Conservation (phyloP, 768 basidiomycete species). For the Suillus decipiens region DNA sequence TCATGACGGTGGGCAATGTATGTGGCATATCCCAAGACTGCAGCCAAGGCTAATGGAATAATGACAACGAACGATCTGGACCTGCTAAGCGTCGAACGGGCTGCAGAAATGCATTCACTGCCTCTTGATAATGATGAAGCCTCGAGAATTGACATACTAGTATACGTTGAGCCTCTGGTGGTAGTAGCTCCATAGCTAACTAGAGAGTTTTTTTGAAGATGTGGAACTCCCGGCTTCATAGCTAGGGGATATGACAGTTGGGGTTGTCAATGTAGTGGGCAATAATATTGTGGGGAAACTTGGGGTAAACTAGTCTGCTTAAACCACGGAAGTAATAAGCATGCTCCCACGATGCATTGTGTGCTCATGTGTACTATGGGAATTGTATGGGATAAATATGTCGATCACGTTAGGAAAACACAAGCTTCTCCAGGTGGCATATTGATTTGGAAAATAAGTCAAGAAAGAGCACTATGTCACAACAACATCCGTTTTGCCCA, state of each 20-base stretch:
- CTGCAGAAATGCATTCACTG: neutral
- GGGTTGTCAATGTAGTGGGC: neutral
- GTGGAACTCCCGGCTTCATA: neutral
- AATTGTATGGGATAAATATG: neutral
- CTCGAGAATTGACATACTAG: neutral
- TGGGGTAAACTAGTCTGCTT: neutral
- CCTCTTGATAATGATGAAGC: neutral
- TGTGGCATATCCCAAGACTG: slow-evolving; percentile 19
- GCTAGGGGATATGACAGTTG: neutral
- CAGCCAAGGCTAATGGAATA: slow-evolving; percentile 23
- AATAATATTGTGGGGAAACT: neutral
- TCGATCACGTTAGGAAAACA: neutral
- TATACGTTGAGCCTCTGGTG: neutral
- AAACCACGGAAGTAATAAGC: slow-evolving; percentile 1
- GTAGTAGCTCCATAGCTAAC: neutral
- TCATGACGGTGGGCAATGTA: slow-evolving; percentile 17
- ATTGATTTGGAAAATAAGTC: neutral
- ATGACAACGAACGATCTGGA: slow-evolving; percentile 10
- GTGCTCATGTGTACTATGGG: neutral
- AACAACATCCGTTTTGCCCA: slow-evolving; percentile 82
- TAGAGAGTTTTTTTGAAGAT: neutral
- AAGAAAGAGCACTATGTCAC: slow-evolving; percentile 30
- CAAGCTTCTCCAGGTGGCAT: no score
- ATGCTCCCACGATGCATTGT: neutral
- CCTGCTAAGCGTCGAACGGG: slow-evolving; percentile 8